Evolutionary conservation across 1,139 yeast species (phyloP), one percentile per base, ranked within the genome.

Genomic region (Sugiyamaella japonica): DNA sequence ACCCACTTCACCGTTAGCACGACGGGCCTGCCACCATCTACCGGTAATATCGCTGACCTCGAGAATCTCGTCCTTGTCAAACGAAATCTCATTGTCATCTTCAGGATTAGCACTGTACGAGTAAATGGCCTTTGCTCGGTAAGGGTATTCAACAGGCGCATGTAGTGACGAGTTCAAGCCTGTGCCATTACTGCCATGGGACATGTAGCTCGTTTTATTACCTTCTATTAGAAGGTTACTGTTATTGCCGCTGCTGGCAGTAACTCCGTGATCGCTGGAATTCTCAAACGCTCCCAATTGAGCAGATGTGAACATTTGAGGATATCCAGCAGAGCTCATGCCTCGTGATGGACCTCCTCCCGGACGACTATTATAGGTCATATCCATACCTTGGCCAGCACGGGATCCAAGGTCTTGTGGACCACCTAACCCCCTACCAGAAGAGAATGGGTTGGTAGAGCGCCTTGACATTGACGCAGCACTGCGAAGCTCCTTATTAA

Each of bases 1-100:
- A 63, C 99, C 99, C 51, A 89, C 88, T 70, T 90, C 95, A 48
- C 99, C 99, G 64, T 83, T 86, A 16, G 86, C 78, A 67, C 91
- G 82, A 68, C 88, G 83, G 36, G 97, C 98, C 73, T 90, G 97
- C 98, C 98, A 93, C 99, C 99, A 93, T 74, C 95, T 86, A 52
- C 98, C 97, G 61, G 89, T 89, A 56, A 89, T 88, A 67, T 93
- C 98, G 64, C 89, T 90, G 46, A 93, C 96, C 65, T 87, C 91
- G 69, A 93, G 79, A 28, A 90, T 76, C 70, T 93, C 99, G 58
- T 93, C 97, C 71, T 91, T 90, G 58, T 80, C 82, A 67, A 93
- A 93, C 5, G 96, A 86, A 42, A 93, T 82, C 73, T 93, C 99
- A 68, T 93, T 93, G 58, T 87, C 89, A 71, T 93, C 99, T 54